Evolutionary conservation across 805 yeast genomes (phyloP).

Genomic region (Myxozyma neotropica): DNA sequence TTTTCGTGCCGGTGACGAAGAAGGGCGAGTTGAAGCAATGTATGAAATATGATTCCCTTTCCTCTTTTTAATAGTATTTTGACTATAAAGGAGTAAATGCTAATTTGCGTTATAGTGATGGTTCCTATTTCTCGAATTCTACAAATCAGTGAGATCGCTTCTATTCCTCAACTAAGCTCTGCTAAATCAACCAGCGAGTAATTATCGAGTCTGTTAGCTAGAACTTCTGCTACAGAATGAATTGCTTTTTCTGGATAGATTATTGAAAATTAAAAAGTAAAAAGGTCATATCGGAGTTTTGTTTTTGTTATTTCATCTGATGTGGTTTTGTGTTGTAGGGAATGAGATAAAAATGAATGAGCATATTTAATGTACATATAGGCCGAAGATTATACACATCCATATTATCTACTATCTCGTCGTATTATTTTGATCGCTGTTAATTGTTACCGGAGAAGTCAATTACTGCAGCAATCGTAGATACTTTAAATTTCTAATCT

Average conservation of each 20-base stretch:
- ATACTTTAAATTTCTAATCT: too few species aligned
- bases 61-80: not conserved
- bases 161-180: conserved; percentile 18
- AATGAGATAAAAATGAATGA: too few species aligned
- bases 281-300: not conserved
- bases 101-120: conserved; percentile 2
- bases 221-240: too few species aligned
- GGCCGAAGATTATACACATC: too few species aligned
- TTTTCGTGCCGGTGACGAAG: conserved; percentile 12
- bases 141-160: conserved; percentile 28
- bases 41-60: not conserved
- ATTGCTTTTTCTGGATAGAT: too few species aligned
- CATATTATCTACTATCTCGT: too few species aligned
- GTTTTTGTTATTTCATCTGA: not conserved
- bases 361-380: too few species aligned
- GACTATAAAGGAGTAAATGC: not conserved
- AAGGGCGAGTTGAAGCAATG: conserved; percentile 8
- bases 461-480: too few species aligned
- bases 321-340: too few species aligned
- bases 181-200: not conserved
- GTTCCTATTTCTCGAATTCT: conserved; percentile 12
- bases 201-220: not conserved
- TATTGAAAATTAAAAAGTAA: not conserved
- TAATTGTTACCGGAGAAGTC: too few species aligned
- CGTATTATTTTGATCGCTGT: too few species aligned